Evolutionary conservation across 345 rosid genomes (phyloP), one percentile per base, ranked within the genome.

Genomic region (Eutrema yunnanense): DNA sequence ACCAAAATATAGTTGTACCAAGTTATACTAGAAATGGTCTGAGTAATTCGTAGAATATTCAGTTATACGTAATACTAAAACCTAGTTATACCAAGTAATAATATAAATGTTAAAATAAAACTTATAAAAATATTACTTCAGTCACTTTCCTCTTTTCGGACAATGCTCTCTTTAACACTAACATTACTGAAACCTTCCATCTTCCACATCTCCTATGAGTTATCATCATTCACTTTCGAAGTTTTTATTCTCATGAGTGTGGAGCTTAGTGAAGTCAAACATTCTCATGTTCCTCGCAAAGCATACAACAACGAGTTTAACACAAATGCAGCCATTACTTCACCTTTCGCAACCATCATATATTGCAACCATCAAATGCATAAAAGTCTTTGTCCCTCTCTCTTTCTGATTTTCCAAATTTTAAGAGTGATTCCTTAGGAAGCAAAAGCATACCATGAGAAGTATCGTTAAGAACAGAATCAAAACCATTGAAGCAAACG

Each of bases 101-200:
- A 19, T 19, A 19, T 0, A 19, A 19, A 41, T 60, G 55, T 60
- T 59, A 50, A 8, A 38, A 6, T 12, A 19, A n/a, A 30, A 38
- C 14, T 19, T n/a, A 26, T 26, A 2, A 38, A 11, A 50, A 6
- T 42, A 3, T 9, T 44, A 57, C 38, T 56, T 88, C 72, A 92
- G 72, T 79, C 78, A 43, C 85, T 88, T 77, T 92, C 96, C 95
- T 96, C 90, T 82, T 92, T 92, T 62, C 81, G 86, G 56, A 86
- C 41, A 55, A 90, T 90, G 67, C 75, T 82, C 53, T 92, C 96
- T 82, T 88, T 90, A 60, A 97, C 96, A 62, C 94, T 86, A 66
- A 75, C 82, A 37, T n/a, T 67, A 64, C 10, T 55, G 42, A 8
- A 54, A 55, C 49, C 82, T 70, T 78, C 84, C 37, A 81, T 83